These are phyloP conservation scores for Carnegiea gigantea DNA, from an alignment of 179 eudicot genomes.

Conservation along the genomic window DNA sequence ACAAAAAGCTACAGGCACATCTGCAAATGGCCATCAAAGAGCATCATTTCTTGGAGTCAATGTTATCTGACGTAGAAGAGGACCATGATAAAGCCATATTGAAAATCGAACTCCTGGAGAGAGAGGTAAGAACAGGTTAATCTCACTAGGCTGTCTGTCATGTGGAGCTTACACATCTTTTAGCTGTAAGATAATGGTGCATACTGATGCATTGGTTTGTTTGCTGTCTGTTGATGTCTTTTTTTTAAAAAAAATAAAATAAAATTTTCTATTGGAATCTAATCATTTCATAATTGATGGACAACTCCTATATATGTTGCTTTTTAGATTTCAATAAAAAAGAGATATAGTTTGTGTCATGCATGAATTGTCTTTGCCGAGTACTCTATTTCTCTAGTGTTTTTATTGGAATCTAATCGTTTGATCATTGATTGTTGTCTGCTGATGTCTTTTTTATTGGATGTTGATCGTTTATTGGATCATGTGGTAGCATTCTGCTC, in stretches of 20 bases:
- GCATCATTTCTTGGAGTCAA: slow-evolving; percentile 45
- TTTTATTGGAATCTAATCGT: too few relatives aligned
- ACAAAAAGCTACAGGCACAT: slow-evolving; percentile 51
- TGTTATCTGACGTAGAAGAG: slow-evolving; percentile 73
- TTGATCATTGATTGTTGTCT: not conserved
- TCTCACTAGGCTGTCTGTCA: not conserved
- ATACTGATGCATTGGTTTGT: not conserved
- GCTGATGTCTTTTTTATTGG: too few relatives aligned
- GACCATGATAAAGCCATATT: slow-evolving; percentile 73
- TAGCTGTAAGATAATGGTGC: too few relatives aligned
- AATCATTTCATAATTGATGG: not conserved
- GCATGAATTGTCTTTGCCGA: not conserved
- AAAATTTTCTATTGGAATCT: not conserved
- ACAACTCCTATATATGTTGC: not conserved
- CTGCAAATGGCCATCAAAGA: slow-evolving; percentile 50
- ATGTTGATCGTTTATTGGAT: not conserved
- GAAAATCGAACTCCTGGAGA: slow-evolving; percentile 64
- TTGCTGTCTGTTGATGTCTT: not conserved
- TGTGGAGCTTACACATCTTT: not conserved
- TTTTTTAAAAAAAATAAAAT: too few relatives aligned
- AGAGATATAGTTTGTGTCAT: not conserved
- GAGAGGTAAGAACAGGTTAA: slow-evolving; percentile 44
- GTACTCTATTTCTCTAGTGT: too few relatives aligned
- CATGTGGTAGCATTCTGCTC: not conserved
- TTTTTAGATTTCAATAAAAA: not conserved